Conservation (phyloP, 169 alveolate genomes). For the Toxoplasma gondii region DNA sequence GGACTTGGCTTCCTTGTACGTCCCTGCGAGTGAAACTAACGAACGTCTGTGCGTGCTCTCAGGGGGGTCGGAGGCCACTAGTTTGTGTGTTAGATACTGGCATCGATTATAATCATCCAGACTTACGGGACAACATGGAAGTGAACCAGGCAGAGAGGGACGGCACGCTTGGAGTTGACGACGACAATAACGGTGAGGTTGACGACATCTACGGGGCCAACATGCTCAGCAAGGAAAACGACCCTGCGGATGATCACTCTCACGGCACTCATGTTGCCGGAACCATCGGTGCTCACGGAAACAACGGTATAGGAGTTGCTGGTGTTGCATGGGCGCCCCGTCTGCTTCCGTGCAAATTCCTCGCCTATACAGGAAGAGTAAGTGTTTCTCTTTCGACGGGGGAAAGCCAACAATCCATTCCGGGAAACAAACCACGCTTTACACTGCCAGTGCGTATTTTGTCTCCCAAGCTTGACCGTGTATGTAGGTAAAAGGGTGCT, state of each 20-base stretch:
- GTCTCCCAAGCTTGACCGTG: neutral
- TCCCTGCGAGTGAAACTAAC: neutral
- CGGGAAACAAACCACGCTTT: neutral
- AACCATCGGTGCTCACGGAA: constrained; percentile 77
- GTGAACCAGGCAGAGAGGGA: constrained; percentile 71
- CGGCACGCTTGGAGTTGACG: constrained; percentile 80
- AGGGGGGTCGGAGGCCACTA: neutral
- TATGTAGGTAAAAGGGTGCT: neutral
- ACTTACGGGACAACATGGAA: constrained; percentile 72
- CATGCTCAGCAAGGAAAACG: constrained; percentile 65
- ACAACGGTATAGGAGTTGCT: constrained; percentile 75
- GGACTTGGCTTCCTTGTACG: neutral
- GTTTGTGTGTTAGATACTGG: constrained; percentile 69
- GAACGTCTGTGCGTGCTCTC: neutral
- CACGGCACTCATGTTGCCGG: constrained; percentile 84
- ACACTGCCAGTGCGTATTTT: neutral
- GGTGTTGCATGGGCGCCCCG: constrained; percentile 60
- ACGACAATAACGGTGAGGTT: constrained; percentile 77
- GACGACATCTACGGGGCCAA: constrained; percentile 79
- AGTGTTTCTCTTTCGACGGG: neutral
- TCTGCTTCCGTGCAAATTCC: constrained; percentile 36
- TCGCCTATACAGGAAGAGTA: neutral
- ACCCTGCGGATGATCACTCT: constrained; percentile 77
- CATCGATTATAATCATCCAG: constrained; percentile 76
- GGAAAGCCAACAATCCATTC: neutral